phyloP scores from a whole-genome alignment of 352 stramenopile species.

The Phytophthora melonis region DNA sequence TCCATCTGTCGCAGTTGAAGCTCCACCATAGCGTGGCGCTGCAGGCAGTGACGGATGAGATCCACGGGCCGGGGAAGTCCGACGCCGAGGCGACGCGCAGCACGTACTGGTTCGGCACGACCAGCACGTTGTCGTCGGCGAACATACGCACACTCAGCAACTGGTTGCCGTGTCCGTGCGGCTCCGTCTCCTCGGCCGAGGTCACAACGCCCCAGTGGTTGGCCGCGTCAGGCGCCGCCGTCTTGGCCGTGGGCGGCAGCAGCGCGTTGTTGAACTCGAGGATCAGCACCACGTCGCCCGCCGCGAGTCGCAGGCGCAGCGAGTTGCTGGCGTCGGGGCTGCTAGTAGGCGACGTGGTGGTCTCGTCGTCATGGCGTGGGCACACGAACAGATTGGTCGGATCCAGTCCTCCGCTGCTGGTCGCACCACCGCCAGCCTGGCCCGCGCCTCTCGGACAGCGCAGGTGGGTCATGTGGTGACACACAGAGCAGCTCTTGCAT shows the following conservation, averaged over 20 bases:
- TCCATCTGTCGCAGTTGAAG: constrained; percentile 47
- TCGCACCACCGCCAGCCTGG: not conserved
- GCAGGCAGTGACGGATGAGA: constrained; percentile 61
- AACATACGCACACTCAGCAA: constrained; percentile 68
- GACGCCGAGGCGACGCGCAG: constrained; percentile 50
- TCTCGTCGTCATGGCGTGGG: constrained; percentile 41
- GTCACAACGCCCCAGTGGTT: constrained; percentile 75
- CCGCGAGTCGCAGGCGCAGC: constrained; percentile 37
- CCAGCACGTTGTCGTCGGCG: constrained; percentile 61
- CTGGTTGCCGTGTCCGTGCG: constrained; percentile 55
- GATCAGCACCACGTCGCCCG: constrained; percentile 72
- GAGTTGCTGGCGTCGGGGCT: constrained; percentile 47
- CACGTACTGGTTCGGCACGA: constrained; percentile 66
- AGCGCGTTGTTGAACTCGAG: constrained; percentile 75
- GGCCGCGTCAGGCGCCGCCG: constrained; percentile 41
- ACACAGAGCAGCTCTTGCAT: constrained; percentile 68
- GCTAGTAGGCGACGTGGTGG: constrained; percentile 7
- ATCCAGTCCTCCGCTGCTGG: constrained; percentile 23
- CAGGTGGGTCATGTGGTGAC: constrained; percentile 57
- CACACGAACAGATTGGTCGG: constrained; percentile 59
- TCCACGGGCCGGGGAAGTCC: constrained; percentile 48
- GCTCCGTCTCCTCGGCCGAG: constrained; percentile 55
- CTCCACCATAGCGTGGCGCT: constrained; percentile 66
- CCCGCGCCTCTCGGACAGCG: constrained; percentile 38
- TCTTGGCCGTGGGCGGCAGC: constrained; percentile 49